These are phyloP conservation scores for Ogataea saltuana DNA, from an alignment of 805 yeast genomes.

Conservation along the genomic window DNA sequence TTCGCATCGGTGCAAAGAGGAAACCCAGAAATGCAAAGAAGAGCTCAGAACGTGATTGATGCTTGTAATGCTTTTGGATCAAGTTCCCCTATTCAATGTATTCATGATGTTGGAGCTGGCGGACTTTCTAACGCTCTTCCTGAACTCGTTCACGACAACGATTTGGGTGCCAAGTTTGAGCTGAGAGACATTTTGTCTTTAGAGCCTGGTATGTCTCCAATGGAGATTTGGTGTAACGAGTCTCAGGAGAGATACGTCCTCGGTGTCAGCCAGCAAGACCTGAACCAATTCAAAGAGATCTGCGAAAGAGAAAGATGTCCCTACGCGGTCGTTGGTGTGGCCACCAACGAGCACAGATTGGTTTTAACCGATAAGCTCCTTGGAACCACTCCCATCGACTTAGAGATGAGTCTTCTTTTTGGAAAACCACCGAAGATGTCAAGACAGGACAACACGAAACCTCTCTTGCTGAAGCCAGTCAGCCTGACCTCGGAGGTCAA, in stretches of 20 bases:
- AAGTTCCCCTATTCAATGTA: constrained; percentile 80
- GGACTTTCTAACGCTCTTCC: constrained; percentile 97
- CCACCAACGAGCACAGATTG: constrained; percentile 83
- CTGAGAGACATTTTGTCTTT: constrained; percentile 84
- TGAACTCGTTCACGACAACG: constrained; percentile 95
- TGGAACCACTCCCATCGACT: constrained; percentile 85
- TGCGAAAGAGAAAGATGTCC: constrained; percentile 97
- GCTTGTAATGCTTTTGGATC: constrained; percentile 84
- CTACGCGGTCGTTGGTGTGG: constrained; percentile 92
- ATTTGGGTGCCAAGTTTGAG: constrained; percentile 91
- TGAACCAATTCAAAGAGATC: constrained; percentile 68
- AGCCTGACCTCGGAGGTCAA: constrained; percentile 34
- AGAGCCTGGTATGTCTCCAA: constrained; percentile 98
- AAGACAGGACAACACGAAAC: constrained; percentile 65
- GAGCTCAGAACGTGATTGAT: constrained; percentile 97
- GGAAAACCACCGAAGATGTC: constrained; percentile 98
- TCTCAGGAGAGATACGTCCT: constrained; percentile 97
- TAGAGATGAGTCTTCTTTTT: constrained; percentile 91
- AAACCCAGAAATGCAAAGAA: constrained; percentile 98
- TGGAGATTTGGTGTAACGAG: constrained; percentile 99
- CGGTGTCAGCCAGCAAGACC: constrained; percentile 81
- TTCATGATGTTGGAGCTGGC: constrained; percentile 99
- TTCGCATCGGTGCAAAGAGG: constrained; percentile 99
- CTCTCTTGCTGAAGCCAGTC: constrained; percentile 49
- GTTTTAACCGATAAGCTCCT: constrained; percentile 77